phyloP scores from a whole-genome alignment of 495 filamentous ascomycete genomes.

The Copromyces sp. region DNA sequence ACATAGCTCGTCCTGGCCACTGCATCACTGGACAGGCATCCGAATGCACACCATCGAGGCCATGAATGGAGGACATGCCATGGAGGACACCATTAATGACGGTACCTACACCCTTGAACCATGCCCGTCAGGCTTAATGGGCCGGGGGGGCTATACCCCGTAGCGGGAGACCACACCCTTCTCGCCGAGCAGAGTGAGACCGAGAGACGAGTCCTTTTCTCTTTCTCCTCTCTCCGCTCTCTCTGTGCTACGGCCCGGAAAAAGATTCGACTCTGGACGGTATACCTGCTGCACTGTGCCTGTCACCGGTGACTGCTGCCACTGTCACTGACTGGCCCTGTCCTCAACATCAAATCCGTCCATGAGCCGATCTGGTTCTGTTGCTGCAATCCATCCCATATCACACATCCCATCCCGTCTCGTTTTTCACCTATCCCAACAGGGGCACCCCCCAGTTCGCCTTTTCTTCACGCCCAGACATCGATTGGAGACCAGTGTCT shows the following conservation, averaged over 20 bases:
- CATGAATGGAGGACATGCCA: not conserved
- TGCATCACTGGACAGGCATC: not conserved
- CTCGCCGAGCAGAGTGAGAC: not conserved
- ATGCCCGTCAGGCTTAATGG: not conserved
- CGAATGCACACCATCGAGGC: not conserved
- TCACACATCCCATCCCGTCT: not conserved
- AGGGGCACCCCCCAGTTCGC: not conserved
- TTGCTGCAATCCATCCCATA: not conserved
- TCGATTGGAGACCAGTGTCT: not conserved
- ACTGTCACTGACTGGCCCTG: not conserved
- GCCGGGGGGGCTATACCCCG: not conserved
- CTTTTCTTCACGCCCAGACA: not conserved
- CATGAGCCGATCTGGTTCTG: not conserved
- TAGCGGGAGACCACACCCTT: not conserved
- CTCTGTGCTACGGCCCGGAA: not conserved
- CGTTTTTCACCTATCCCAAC: not conserved
- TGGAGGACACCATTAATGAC: not conserved
- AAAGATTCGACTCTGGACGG: not conserved
- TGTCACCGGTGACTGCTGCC: not conserved
- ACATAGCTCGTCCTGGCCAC: not conserved
- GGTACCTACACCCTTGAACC: not conserved
- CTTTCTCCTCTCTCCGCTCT: not conserved
- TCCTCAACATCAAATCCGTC: not conserved
- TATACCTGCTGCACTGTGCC: not conserved
- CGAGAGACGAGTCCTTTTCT: not conserved